Evolutionary conservation across 495 filamentous ascomycete genomes (phyloP).

Genomic region (Talaromyces adpressus): DNA sequence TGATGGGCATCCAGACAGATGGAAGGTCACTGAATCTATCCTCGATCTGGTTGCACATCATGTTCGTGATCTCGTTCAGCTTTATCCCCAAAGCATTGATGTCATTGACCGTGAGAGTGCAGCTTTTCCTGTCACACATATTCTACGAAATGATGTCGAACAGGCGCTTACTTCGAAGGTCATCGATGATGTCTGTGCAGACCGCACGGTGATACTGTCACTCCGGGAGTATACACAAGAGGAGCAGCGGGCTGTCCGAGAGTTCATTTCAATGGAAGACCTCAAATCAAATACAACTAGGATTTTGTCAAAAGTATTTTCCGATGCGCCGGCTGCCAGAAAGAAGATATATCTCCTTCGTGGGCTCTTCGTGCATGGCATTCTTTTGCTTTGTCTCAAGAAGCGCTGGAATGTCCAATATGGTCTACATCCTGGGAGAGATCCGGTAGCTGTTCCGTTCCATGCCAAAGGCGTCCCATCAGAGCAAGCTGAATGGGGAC

Average conservation of each 20-base stretch:
- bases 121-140: constrained; percentile 16
- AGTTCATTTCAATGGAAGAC: constrained; percentile 11
- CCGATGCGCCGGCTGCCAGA: not conserved
- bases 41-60: constrained; percentile 33
- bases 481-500: constrained; percentile 61
- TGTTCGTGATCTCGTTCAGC: constrained; percentile 12
- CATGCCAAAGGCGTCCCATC: constrained; percentile 59
- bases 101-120: constrained; percentile 11
- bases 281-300: not conserved
- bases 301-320: not conserved
- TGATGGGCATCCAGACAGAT: constrained; percentile 53
- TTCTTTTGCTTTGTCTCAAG: constrained; percentile 49
- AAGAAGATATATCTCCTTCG: constrained; percentile 45
- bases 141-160: constrained; percentile 17
- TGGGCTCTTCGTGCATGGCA: constrained; percentile 50
- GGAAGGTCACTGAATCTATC: constrained; percentile 48
- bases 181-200: constrained; percentile 10
- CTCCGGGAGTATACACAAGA: not conserved
- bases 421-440: constrained; percentile 44
- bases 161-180: constrained; percentile 9
- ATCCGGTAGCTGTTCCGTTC: constrained; percentile 60
- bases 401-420: constrained; percentile 71
- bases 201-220: constrained; percentile 7
- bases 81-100: constrained; percentile 32
- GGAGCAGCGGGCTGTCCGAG: constrained; percentile 7